These are phyloP conservation scores for Carex sylvatica DNA, from an alignment of 202 grass and related monocot genomes.

Conservation along the genomic window DNA sequence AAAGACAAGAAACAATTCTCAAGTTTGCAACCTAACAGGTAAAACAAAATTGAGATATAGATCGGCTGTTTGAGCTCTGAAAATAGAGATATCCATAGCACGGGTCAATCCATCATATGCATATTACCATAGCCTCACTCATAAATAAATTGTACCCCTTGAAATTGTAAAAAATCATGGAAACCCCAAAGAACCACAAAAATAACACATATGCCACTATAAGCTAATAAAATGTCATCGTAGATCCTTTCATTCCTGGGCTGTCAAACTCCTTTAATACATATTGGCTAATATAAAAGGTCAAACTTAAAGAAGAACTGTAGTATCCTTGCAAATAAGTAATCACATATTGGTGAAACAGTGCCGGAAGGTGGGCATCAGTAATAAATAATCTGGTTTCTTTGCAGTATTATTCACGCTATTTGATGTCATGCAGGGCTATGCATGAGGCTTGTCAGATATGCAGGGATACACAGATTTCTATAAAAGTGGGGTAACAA, in stretches of 20 bases:
- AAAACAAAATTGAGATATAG: neutral
- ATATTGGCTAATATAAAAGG: neutral
- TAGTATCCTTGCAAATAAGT: neutral
- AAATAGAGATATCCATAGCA: too few species aligned
- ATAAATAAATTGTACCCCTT: neutral
- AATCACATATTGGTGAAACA: neutral
- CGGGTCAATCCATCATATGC: too few species aligned
- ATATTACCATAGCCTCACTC: too few species aligned
- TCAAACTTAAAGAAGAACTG: neutral
- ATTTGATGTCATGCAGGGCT: neutral
- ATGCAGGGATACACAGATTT: neutral
- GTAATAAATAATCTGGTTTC: neutral
- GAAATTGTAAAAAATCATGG: neutral
- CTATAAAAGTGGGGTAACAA: neutral
- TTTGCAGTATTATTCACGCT: neutral
- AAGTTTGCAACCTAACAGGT: neutral
- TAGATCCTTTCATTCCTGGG: neutral
- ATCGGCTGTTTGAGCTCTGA: too few species aligned
- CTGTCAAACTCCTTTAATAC: neutral
- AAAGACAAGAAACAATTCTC: neutral
- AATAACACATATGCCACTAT: neutral
- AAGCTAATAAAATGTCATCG: neutral
- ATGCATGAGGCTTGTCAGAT: conserved; percentile 13
- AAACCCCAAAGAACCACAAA: neutral
- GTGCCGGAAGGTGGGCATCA: neutral